These are phyloP conservation scores for Fusarium sororula DNA, from an alignment of 2,329 filamentous ascomycete species.

Conservation along the genomic window DNA sequence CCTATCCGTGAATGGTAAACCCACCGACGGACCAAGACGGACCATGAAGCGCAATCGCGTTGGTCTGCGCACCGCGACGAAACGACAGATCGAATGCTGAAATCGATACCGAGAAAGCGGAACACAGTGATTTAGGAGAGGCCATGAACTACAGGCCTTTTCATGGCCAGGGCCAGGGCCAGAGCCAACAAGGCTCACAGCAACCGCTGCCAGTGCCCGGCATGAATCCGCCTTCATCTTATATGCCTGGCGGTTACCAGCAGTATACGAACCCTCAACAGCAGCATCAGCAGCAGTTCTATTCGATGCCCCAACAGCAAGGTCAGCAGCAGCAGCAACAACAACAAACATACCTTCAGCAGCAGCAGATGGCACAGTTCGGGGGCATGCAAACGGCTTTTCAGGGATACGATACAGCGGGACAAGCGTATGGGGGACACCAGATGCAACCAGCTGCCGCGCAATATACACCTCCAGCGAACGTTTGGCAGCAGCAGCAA, in stretches of 20 bases:
- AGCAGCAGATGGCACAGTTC: conserved; percentile 40
- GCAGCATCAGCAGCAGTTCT: conserved; percentile 39
- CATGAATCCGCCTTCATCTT: conserved; percentile 35
- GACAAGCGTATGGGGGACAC: conserved; percentile 29
- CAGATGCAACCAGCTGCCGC: conserved; percentile 38
- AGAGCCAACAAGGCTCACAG: conserved; percentile 42
- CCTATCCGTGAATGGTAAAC: conserved; percentile 14
- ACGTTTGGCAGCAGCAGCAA: conserved; percentile 49
- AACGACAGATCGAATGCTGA: conserved; percentile 35
- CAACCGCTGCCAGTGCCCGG: conserved; percentile 32
- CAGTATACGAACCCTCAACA: conserved; percentile 43
- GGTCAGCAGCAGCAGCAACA: conserved; percentile 37
- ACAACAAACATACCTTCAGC: conserved; percentile 40
- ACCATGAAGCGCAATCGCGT: conserved; percentile 43
- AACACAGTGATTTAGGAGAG: conserved; percentile 2
- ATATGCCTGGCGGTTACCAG: conserved; percentile 33
- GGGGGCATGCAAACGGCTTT: conserved; percentile 36
- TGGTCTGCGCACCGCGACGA: conserved; percentile 44
- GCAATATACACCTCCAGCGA: conserved; percentile 40
- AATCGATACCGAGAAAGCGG: neutral
- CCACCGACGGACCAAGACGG: conserved; percentile 7
- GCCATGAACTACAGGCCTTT: conserved; percentile 51
- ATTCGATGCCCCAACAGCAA: conserved; percentile 36
- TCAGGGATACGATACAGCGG: conserved; percentile 37
- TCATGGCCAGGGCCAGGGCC: conserved; percentile 42